These are phyloP conservation scores for Phialophora tarda DNA, from an alignment of 2,329 filamentous ascomycete species.

Conservation along the genomic window DNA sequence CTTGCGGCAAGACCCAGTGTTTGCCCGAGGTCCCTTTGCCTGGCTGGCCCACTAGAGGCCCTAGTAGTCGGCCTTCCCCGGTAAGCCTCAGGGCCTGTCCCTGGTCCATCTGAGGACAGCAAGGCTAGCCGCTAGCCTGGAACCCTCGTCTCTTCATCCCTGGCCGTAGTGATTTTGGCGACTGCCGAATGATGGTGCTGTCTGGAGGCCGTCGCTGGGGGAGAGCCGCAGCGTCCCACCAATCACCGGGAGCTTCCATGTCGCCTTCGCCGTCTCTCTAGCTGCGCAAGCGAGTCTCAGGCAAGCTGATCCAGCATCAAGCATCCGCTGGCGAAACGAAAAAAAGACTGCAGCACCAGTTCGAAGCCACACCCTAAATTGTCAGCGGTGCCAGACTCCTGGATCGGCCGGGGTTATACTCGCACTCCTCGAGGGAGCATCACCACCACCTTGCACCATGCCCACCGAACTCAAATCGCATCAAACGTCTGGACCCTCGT, in stretches of 20 bases:
- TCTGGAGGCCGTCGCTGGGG: background rate
- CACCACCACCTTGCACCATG: background rate
- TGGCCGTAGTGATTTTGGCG: constrained; percentile 3
- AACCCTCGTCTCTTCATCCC: constrained; percentile 5
- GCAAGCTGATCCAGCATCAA: constrained; percentile 23
- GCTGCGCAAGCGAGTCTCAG: constrained; percentile 16
- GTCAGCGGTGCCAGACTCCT: constrained; percentile 17
- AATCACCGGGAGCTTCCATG: background rate
- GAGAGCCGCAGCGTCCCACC: constrained; percentile 8
- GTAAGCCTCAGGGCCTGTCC: constrained; percentile 6
- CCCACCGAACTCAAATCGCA: constrained; percentile 6
- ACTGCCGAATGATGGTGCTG: constrained; percentile 9
- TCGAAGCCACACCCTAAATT: constrained; percentile 12
- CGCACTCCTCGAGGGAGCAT: background rate
- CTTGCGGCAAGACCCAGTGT: constrained; percentile 4
- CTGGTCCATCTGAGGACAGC: background rate
- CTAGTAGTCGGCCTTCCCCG: constrained; percentile 14
- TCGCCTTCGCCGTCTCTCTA: constrained; percentile 17
- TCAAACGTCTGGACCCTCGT: constrained; percentile 17
- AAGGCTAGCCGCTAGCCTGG: constrained; percentile 12
- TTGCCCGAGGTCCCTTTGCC: constrained; percentile 2
- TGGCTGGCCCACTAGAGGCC: background rate
- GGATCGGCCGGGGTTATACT: constrained; percentile 9
- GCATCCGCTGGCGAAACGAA: constrained; percentile 21
- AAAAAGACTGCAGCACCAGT: constrained; percentile 10